Evolutionary conservation across 2,329 filamentous ascomycete species (phyloP).

Genomic region (Drechmeria coniospora): DNA sequence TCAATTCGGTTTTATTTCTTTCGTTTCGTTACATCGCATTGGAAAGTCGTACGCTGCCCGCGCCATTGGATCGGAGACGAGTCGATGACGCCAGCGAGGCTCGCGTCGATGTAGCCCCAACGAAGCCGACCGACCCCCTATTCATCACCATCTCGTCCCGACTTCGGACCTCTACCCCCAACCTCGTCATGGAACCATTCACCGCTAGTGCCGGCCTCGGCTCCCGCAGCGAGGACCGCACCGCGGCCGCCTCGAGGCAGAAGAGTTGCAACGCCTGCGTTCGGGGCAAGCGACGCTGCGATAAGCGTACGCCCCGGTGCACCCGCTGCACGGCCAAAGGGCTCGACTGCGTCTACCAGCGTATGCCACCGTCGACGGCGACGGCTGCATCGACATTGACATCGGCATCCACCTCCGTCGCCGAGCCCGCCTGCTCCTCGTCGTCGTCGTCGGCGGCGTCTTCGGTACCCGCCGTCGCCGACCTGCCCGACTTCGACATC

Average conservation of each 20-base stretch:
- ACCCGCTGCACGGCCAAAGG: slow-evolving; percentile 26
- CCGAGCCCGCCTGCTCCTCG: slow-evolving; percentile 1
- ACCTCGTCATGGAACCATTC: too few species aligned
- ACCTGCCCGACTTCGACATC: slow-evolving; percentile 21
- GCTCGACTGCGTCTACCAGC: slow-evolving; percentile 26
- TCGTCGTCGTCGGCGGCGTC: slow-evolving; percentile 6
- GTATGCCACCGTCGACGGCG: slow-evolving; percentile 11
- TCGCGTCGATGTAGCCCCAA: too few species aligned
- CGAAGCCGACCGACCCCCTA: too few species aligned
- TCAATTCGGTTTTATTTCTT: too few species aligned
- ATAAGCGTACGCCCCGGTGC: slow-evolving; percentile 27
- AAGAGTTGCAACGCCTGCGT: slow-evolving; percentile 35
- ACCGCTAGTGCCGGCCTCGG: not conserved
- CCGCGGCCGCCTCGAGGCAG: slow-evolving; percentile 26
- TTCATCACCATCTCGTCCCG: too few species aligned
- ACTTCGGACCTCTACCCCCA: too few species aligned
- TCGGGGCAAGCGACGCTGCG: slow-evolving; percentile 30
- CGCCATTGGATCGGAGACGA: too few species aligned
- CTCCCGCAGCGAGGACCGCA: slow-evolving; percentile 2
- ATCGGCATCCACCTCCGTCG: not conserved
- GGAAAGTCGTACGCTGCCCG: too few species aligned
- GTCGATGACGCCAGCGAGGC: too few species aligned
- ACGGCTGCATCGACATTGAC: slow-evolving; percentile 1
- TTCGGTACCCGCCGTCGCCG: slow-evolving; percentile 5
- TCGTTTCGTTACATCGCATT: too few species aligned